Conservation (phyloP, 495 filamentous ascomycete genomes). For the Lophiostoma macrostomum region DNA sequence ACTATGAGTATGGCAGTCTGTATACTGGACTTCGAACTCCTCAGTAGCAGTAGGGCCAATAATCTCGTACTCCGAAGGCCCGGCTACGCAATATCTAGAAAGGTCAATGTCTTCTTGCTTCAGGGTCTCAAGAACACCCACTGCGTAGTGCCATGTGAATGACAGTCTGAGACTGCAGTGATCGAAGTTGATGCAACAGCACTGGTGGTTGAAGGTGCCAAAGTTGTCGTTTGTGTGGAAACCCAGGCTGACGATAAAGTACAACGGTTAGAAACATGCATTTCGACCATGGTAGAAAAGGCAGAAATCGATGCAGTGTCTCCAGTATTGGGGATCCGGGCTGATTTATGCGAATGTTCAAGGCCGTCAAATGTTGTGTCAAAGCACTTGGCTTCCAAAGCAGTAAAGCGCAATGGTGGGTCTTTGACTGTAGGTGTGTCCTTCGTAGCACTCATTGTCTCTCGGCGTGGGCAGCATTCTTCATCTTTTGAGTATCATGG, state of each 20-base stretch:
- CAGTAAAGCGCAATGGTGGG: too few relatives aligned
- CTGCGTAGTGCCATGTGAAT: constrained; percentile 22
- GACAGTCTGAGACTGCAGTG: constrained; percentile 23
- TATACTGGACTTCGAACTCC: constrained; percentile 48
- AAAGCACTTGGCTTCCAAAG: too few relatives aligned
- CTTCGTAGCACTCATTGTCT: too few relatives aligned
- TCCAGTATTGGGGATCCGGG: too few relatives aligned
- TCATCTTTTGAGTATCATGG: too few relatives aligned
- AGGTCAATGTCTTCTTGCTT: background rate
- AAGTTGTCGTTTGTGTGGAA: constrained; percentile 8
- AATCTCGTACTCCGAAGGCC: constrained; percentile 44
- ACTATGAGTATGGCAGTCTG: constrained; percentile 52
- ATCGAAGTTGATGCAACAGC: constrained; percentile 6
- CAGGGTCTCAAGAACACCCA: background rate
- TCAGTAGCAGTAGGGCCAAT: constrained; percentile 46
- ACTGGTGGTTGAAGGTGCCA: background rate
- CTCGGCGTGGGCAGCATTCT: too few relatives aligned
- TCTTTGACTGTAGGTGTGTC: too few relatives aligned
- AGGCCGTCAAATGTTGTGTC: too few relatives aligned
- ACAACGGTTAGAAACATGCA: too few relatives aligned
- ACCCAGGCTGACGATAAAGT: background rate
- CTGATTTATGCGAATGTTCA: too few relatives aligned
- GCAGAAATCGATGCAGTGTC: too few relatives aligned
- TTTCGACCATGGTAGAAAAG: too few relatives aligned
- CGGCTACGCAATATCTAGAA: constrained; percentile 43